A percentile compares a stretch with the other conserved stretches of the same genome.
Evolutionary conservation across 139 green algal species (phyloP).

Genomic region (Nannochloris sp.): DNA sequence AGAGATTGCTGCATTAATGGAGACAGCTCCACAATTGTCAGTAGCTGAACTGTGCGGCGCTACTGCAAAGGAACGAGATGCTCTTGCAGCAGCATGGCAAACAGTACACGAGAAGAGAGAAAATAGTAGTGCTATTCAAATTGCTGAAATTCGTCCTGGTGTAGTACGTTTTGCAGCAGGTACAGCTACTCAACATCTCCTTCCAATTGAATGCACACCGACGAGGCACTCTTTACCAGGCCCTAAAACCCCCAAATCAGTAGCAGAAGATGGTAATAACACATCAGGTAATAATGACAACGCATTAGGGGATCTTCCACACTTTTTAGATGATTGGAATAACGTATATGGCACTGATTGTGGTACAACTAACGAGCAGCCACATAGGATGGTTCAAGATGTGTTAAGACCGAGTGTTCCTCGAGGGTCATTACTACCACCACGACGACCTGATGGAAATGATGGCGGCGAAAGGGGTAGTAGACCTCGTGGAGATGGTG

Average conservation of each 20-base stretch:
- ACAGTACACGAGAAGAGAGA: neutral
- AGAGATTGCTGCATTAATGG: neutral
- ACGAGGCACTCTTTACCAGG: neutral
- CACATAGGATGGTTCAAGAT: neutral
- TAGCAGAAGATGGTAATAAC: neutral
- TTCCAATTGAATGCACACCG: neutral
- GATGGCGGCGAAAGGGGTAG: neutral
- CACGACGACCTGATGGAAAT: neutral
- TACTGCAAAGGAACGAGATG: neutral
- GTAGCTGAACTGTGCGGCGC: neutral
- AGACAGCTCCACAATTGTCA: neutral
- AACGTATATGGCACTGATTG: neutral
- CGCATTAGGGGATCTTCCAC: neutral
- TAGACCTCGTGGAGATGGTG: neutral
- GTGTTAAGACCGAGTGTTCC: neutral
- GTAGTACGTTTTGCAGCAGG: neutral
- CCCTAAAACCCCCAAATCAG: neutral
- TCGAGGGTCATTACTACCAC: neutral
- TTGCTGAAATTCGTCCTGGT: neutral
- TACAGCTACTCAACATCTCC: neutral
- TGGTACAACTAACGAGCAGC: neutral
- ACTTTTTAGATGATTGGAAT: neutral
- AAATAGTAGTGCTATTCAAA: neutral
- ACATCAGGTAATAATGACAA: too few relatives aligned
- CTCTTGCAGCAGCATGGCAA: neutral